Evolutionary conservation across 257 asterid species (phyloP).

Genomic region (Solanum medicagineum): DNA sequence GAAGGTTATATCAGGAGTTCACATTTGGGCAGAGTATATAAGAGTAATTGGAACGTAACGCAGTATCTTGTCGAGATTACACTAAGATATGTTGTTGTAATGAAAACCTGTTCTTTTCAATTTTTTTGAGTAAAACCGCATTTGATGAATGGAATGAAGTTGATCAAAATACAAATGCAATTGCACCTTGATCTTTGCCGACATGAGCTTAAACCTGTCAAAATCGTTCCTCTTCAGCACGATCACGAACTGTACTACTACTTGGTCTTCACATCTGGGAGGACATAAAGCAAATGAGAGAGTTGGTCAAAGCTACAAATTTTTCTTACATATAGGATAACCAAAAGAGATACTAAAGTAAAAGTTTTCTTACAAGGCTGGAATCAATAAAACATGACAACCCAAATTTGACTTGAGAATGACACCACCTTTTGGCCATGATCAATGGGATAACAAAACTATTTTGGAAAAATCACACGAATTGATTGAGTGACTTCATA

Average conservation of each 20-base stretch:
- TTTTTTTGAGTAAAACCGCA: not conserved
- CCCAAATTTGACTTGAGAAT: not conserved
- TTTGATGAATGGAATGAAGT: not conserved
- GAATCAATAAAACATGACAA: too few species aligned
- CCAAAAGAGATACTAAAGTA: not conserved
- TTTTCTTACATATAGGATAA: too few species aligned
- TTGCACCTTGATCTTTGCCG: slow-evolving; percentile 20
- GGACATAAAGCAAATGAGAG: not conserved
- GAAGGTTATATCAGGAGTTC: not conserved
- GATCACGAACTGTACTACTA: slow-evolving; percentile 15
- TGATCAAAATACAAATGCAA: not conserved
- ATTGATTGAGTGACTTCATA: too few species aligned
- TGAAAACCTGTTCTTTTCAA: not conserved
- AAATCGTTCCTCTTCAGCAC: slow-evolving; percentile 17
- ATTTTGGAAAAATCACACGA: too few species aligned
- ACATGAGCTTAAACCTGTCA: slow-evolving; percentile 17
- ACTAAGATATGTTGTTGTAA: not conserved
- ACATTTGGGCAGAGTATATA: not conserved
- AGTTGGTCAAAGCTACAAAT: not conserved
- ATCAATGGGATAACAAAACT: too few species aligned
- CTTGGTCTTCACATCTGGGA: slow-evolving; percentile 14
- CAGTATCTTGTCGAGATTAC: not conserved
- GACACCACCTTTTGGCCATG: too few species aligned
- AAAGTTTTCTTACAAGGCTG: too few species aligned
- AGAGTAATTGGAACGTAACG: not conserved